Base-by-base conservation (phyloP, 768 basidiomycete genomes). In the Mycena galopus region DNA sequence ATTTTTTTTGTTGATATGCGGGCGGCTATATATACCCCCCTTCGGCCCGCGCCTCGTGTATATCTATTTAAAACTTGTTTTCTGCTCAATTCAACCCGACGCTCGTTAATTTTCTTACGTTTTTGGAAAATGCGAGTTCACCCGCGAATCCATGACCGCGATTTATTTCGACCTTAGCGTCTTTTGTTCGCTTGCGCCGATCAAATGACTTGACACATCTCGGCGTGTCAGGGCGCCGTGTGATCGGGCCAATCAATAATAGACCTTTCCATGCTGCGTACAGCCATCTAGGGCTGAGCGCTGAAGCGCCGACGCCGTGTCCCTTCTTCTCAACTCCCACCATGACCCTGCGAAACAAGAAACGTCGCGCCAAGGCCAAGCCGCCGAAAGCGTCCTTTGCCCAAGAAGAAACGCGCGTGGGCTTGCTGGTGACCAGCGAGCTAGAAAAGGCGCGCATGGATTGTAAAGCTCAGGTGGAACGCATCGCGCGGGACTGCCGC, bases 371-470 rank as follows among this genome's bases (percentile, higher is more conserved):
- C 35, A 55, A 21, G 61, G 67, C 62, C 39, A 64, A 59, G 35
- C n/a, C n/a, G 7, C 23, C 39, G 17, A 53, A 60, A 8, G 55
- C 78, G 23, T 79, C 79, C 2, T 82, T 81, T 47, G 76, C 78
- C 12, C 80, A 87, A 69, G 74, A 82, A 53, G 59, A 62, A 25
- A 68, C 71, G 23, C 79, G 81, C 59, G 84, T 84, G 9, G 85
- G 88, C 2, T 71, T 88, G 17, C 82, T 88, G 2, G 87, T 90
- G 0, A 87, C 86, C 1, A 82, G 79, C 5, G 88, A 89, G 69
- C 80, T 89, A 1, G 84, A 88, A 51, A 86, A 85, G 62, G 88
- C 88, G 10, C 82, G 88, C 27, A 81, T 83, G 16, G 82, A 86
- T 33, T 89, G 88, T 73, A 84, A 83, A 70, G 77, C 75, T 14